Conservation (phyloP, 225 moss, liverwort and hornwort species). For the Rhytidiadelphus loreus region DNA sequence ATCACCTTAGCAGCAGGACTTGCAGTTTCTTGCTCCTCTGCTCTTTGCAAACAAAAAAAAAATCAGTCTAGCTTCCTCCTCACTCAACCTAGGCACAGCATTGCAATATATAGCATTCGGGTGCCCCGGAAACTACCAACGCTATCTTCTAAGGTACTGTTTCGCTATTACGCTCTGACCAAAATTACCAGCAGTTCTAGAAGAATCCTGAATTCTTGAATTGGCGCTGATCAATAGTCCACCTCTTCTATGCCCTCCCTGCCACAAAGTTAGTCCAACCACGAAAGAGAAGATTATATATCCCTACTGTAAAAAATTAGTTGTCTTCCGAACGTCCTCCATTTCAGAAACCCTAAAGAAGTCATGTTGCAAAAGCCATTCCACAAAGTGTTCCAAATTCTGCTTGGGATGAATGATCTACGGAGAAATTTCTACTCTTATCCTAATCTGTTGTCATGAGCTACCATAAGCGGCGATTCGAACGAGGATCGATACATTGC, state of each 20-base stretch:
- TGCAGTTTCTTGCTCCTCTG: not conserved
- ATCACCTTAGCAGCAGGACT: not conserved
- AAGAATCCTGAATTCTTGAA: not conserved
- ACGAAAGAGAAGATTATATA: not conserved
- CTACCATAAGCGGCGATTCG: not conserved
- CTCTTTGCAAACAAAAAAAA: not conserved
- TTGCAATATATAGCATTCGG: too few relatives aligned
- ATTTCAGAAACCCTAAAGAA: not conserved
- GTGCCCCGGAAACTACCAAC: too few relatives aligned
- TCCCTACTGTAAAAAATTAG: not conserved
- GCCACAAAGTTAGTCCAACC: not conserved
- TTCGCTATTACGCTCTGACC: too few relatives aligned
- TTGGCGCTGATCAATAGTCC: not conserved
- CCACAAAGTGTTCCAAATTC: not conserved
- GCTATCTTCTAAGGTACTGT: too few relatives aligned
- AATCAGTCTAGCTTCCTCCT: not conserved
- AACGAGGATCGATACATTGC: not conserved
- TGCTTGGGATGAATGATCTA: not conserved
- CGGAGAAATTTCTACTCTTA: not conserved
- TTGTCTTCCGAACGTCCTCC: not conserved
- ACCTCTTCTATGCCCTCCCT: not conserved
- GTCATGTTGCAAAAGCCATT: not conserved
- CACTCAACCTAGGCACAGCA: not conserved
- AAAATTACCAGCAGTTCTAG: not conserved
- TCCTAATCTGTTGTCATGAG: not conserved